Conservation (phyloP, 1,284 basidiomycete species). For the Vanrija sp. region DNA sequence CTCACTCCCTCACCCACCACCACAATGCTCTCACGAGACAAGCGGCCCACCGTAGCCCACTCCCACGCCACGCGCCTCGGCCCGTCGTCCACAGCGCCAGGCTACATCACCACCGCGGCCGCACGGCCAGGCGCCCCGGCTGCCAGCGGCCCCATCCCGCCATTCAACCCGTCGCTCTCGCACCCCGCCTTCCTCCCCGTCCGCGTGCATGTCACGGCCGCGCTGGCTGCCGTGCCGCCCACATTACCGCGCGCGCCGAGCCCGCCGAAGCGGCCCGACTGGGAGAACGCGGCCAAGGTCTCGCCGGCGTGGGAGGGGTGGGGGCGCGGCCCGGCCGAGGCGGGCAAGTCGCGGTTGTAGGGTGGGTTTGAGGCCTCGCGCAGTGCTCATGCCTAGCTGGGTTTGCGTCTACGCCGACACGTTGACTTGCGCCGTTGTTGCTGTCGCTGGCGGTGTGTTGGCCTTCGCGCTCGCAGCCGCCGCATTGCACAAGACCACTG, state of each 20-base stretch:
- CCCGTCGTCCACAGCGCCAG: background rate
- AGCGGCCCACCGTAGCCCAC: conserved; percentile 7
- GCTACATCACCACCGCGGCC: background rate
- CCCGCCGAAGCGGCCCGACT: background rate
- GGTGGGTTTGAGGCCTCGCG: too few species aligned
- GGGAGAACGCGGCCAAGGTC: conserved; percentile 12
- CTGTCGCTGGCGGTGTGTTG: background rate
- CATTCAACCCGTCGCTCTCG: conserved; percentile 7
- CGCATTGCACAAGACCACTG: too few species aligned
- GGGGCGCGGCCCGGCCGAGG: conserved; percentile 10
- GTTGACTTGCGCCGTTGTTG: too few species aligned
- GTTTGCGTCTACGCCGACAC: too few species aligned
- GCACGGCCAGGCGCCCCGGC: background rate
- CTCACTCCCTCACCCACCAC: background rate
- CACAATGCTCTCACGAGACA: conserved; percentile 17
- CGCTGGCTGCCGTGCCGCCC: background rate
- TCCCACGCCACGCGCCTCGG: background rate
- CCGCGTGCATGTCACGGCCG: conserved; percentile 11
- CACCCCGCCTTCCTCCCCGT: conserved; percentile 19
- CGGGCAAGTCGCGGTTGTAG: conserved; percentile 10
- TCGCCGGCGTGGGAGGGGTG: conserved; percentile 21
- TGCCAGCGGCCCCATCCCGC: background rate
- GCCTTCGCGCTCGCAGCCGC: background rate
- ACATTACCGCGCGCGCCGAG: background rate
- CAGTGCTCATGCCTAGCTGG: background rate